Evolutionary conservation across 129 eudicot genomes (phyloP).

Genomic region (Silybum marianum): DNA sequence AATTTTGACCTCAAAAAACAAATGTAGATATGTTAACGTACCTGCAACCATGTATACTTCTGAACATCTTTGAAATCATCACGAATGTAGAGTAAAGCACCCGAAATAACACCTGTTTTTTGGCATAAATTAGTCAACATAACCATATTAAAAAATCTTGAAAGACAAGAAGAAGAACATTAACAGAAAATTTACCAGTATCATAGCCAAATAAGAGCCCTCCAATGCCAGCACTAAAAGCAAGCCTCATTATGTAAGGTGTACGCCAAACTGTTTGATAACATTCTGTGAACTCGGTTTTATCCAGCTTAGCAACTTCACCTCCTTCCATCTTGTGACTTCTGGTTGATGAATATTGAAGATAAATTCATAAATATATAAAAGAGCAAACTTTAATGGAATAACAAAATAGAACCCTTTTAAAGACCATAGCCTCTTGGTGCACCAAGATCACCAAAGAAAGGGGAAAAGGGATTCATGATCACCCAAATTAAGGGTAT

Average conservation of each 20-base stretch:
- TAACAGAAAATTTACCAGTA: constrained; percentile 44
- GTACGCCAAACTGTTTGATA: constrained; percentile 47
- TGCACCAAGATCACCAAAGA: not conserved
- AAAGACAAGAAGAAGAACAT: not conserved
- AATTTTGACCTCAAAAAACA: not conserved
- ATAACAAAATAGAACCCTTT: not conserved
- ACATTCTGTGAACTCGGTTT: constrained; percentile 60
- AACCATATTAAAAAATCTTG: not conserved
- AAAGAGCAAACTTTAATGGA: not conserved
- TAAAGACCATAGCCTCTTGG: not conserved
- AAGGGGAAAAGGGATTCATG: not conserved
- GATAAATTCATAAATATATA: not conserved
- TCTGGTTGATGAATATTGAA: not conserved
- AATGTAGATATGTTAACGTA: not conserved
- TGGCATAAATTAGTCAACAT: not conserved
- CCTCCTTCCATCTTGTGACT: constrained; percentile 57
- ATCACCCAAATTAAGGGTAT: not conserved
- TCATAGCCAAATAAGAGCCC: constrained; percentile 86
- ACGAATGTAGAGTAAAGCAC: constrained; percentile 73
- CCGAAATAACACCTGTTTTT: constrained; percentile 71
- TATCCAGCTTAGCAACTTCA: constrained; percentile 35
- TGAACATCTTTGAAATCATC: constrained; percentile 63
- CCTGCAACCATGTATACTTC: constrained; percentile 69
- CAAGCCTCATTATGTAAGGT: constrained; percentile 70
- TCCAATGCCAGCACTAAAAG: constrained; percentile 74